Conservation (phyloP, 352 stramenopile genomes). For the Blastocystis sp. region DNA sequence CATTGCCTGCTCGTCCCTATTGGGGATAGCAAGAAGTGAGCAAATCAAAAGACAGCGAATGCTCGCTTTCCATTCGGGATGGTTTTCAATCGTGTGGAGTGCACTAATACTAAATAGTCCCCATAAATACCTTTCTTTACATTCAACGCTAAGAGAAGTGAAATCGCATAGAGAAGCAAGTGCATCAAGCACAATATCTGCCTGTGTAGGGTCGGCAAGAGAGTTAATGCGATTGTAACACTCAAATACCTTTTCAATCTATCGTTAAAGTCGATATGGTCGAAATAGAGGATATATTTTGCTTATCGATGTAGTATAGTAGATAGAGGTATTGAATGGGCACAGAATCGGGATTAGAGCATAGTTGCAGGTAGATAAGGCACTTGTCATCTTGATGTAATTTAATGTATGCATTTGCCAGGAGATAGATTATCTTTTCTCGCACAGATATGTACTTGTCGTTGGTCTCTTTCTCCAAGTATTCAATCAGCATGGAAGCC, state of each 20-base stretch:
- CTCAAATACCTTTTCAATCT: neutral
- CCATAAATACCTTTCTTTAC: neutral
- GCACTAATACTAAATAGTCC: neutral
- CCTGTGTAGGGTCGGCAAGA: neutral
- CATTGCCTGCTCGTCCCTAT: neutral
- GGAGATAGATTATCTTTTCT: constrained; percentile 13
- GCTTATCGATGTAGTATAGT: neutral
- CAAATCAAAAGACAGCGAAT: neutral
- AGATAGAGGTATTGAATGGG: constrained; percentile 53
- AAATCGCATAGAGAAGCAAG: neutral
- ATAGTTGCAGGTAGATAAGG: constrained; percentile 37
- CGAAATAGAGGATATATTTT: constrained; percentile 1
- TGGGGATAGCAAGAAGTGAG: neutral
- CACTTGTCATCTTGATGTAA: constrained; percentile 6
- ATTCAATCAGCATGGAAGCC: neutral
- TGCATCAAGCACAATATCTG: neutral
- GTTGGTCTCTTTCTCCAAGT: constrained; percentile 25
- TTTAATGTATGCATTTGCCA: neutral
- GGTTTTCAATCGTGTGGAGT: neutral
- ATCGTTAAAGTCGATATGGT: neutral
- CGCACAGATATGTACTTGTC: neutral
- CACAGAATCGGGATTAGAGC: neutral
- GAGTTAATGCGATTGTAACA: neutral
- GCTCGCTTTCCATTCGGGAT: constrained; percentile 6
- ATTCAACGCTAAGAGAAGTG: neutral